Percentiles rank a stretch among this genome's conserved stretches.
phyloP scores from a whole-genome alignment of 345 rosid species.

The Clarkia xantiana region DNA sequence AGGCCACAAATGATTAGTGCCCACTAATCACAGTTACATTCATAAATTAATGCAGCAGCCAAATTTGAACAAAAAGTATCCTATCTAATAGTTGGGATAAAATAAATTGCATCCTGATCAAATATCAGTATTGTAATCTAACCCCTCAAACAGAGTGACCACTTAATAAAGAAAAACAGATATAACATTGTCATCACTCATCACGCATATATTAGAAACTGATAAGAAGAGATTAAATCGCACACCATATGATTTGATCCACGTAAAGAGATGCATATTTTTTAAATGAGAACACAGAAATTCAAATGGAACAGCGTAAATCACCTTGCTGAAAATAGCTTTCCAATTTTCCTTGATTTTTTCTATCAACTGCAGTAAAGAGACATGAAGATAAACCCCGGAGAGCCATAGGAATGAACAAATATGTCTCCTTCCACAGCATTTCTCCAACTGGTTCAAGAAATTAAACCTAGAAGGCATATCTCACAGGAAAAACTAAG shows the following conservation, averaged over 20 bases:
- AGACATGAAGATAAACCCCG: conserved; percentile 18
- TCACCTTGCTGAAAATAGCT: conserved; percentile 24
- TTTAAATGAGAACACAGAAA: not conserved
- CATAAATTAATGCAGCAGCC: not conserved
- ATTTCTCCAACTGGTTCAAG: conserved; percentile 15
- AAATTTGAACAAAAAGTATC: not conserved
- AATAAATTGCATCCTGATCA: too few relatives aligned
- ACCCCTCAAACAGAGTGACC: too few relatives aligned
- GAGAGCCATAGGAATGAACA: conserved; percentile 20
- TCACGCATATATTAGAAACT: too few relatives aligned
- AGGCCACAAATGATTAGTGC: conserved; percentile 23
- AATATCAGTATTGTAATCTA: too few relatives aligned
- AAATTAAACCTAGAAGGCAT: conserved; percentile 24
- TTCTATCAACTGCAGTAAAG: conserved; percentile 11
- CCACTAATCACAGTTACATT: conserved; percentile 3
- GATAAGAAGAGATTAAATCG: too few relatives aligned
- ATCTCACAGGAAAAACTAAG: conserved; percentile 1
- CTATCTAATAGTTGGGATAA: too few relatives aligned
- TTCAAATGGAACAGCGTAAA: not conserved
- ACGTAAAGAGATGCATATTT: too few relatives aligned
- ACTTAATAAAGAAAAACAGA: too few relatives aligned
- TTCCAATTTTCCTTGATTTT: conserved; percentile 23
- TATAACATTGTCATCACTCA: too few relatives aligned
- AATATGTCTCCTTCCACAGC: conserved; percentile 19
- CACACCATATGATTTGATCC: too few relatives aligned